A percentile compares a stretch with the other conserved stretches of the same genome.
Evolutionary conservation across 164 flowering plant genomes (phyloP).

Genomic region (Vitis riparia): DNA sequence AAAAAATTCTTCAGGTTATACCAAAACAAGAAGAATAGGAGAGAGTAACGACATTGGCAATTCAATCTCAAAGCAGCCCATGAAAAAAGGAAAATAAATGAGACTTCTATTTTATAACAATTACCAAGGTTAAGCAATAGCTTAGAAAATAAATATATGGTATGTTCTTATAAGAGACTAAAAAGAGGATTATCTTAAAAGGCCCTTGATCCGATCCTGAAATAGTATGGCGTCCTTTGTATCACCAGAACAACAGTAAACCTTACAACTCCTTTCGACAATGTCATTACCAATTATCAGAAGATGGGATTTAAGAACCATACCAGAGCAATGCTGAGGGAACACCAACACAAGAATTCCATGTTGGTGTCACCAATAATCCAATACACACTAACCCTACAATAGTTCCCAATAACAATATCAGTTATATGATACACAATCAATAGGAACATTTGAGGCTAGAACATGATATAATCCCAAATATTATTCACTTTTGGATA

Average conservation of each 20-base stretch:
- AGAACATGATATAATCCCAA: constrained; percentile 21
- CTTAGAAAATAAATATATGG: too few relatives aligned
- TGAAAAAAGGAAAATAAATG: background rate
- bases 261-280: constrained; percentile 14
- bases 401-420: constrained; percentile 43
- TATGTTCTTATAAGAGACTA: background rate
- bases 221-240: background rate
- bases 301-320: constrained; percentile 31
- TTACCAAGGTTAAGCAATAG: too few relatives aligned
- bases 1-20: too few relatives aligned
- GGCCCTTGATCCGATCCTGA: background rate
- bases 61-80: too few relatives aligned
- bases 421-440: constrained; percentile 31
- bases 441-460: constrained; percentile 20
- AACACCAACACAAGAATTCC: constrained; percentile 49
- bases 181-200: background rate
- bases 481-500: constrained; percentile 14
- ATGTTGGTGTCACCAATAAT: constrained; percentile 46
- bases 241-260: constrained; percentile 10
- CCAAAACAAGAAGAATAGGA: too few relatives aligned
- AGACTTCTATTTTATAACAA: too few relatives aligned
- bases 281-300: constrained; percentile 24
- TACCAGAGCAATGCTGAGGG: constrained; percentile 48
- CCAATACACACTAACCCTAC: constrained; percentile 50
- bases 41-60: too few relatives aligned